Base-by-base conservation (phyloP, 768 basidiomycete genomes). In the Termitomyces sp. region DNA sequence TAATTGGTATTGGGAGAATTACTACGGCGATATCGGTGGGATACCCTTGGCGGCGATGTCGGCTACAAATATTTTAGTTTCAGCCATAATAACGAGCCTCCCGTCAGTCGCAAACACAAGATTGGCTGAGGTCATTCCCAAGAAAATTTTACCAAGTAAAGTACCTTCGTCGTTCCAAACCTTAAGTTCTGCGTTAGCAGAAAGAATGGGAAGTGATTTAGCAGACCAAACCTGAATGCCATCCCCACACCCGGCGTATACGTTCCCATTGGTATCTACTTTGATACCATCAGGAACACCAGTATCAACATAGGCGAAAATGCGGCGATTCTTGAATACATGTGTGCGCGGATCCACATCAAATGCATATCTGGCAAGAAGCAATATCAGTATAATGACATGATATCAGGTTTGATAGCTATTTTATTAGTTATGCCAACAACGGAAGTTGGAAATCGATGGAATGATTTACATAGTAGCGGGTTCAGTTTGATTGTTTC, bases 271-370 rank as follows among this genome's bases (percentile, higher is more conserved):
- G 4, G 72, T 72, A 63, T 91, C 89, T 1, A 86, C 74, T 63
- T 86, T 82, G 10, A 89, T 69, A 13, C 88, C 88, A 58, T 90
- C 87, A 6, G 87, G 81, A 34, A 84, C 70, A 0, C 87, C 88
- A 22, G 85, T 75, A 58, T 89, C 88, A 8, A 72, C 65, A 60
- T 82, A 88, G 0, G 87, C 86, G 61, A 90, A 86, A 15, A 88
- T 77, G 5, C 87, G 79, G 24, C 86, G 79, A 64, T 88, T 84
- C 47, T 50, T 66, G 65, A 89, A 85, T 4, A 75, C 68, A 39
- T 82, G 77, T 0, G 81, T 81, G 34, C 62, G 70, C 15, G 77
- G 69, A 62, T 87, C 81, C 24, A 91, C 83, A 63, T 90, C 87
- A 62, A 79, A 90, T 7, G 79, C 81, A 62, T 89, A 89, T 44